Percentiles rank a stretch among this genome's conserved stretches.
phyloP scores from a whole-genome alignment of 108 stramenopile genomes.

The Skeletonema menzelii region DNA sequence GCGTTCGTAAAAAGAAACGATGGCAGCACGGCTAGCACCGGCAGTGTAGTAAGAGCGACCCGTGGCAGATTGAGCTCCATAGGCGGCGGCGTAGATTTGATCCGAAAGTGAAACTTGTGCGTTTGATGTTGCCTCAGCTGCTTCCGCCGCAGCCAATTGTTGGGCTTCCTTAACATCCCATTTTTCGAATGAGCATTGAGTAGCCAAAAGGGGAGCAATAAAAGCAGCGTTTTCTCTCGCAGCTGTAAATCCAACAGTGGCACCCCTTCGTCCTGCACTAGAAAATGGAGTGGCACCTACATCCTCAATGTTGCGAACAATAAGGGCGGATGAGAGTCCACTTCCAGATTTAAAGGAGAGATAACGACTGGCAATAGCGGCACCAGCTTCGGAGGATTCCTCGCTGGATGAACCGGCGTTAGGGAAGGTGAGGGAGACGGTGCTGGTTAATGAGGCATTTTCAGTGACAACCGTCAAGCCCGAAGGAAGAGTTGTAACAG shows the following conservation, averaged over 20 bases:
- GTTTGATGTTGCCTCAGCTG: conserved; percentile 63
- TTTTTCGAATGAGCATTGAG: conserved; percentile 78
- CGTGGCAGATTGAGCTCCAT: conserved; percentile 77
- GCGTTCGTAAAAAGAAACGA: conserved; percentile 67
- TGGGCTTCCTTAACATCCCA: conserved; percentile 90
- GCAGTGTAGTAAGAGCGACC: conserved; percentile 75
- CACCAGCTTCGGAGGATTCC: conserved; percentile 62
- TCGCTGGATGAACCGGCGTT: conserved; percentile 83
- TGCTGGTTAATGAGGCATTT: conserved; percentile 70
- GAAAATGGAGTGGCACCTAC: conserved; percentile 75
- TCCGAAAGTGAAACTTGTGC: conserved; percentile 79
- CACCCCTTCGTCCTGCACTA: conserved; percentile 60
- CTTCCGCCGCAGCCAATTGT: conserved; percentile 56
- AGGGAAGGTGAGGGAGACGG: conserved; percentile 84
- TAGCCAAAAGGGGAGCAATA: conserved; percentile 66
- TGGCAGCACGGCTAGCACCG: conserved; percentile 51
- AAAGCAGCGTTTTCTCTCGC: conserved; percentile 67
- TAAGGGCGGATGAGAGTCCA: conserved; percentile 65
- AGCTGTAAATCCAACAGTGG: conserved; percentile 83
- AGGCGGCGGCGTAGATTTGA: conserved; percentile 83
- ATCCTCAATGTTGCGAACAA: conserved; percentile 76
- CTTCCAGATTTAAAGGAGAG: conserved; percentile 83
- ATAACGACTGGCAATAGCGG: conserved; percentile 83
- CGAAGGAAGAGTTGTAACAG: conserved; percentile 72
- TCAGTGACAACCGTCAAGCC: conserved; percentile 83